These are phyloP conservation scores for Chytriomyces sp. DNA, from an alignment of 192 early-diverging fungal genomes.

Conservation along the genomic window DNA sequence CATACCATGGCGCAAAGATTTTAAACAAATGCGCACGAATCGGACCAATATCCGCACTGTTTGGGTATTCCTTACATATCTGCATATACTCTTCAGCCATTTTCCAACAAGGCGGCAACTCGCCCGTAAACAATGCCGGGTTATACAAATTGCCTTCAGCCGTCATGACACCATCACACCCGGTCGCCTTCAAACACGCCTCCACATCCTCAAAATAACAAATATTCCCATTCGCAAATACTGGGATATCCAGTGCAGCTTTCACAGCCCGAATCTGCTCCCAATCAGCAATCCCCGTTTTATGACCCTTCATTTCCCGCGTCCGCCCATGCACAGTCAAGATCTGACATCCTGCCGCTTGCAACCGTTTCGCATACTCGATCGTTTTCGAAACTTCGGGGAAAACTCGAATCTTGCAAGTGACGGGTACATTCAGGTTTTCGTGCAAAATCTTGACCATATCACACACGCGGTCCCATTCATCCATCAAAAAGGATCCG, in stretches of 20 bases:
- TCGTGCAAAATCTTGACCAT: slow-evolving; percentile 79
- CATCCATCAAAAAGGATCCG: slow-evolving; percentile 89
- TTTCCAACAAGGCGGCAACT: slow-evolving; percentile 72
- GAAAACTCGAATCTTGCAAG: slow-evolving; percentile 94
- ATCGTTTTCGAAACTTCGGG: slow-evolving; percentile 89
- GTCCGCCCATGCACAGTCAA: slow-evolving; percentile 94
- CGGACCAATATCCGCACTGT: slow-evolving; percentile 64
- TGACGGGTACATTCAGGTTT: slow-evolving; percentile 85
- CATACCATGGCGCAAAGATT: slow-evolving; percentile 68
- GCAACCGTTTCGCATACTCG: slow-evolving; percentile 94
- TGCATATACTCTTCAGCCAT: slow-evolving; percentile 87
- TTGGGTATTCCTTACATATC: slow-evolving; percentile 69
- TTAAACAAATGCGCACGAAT: slow-evolving; percentile 94
- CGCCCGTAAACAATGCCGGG: slow-evolving; percentile 81
- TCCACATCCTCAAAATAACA: slow-evolving; percentile 89
- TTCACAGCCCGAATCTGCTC: slow-evolving; percentile 85
- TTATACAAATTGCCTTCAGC: slow-evolving; percentile 75
- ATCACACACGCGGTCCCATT: slow-evolving; percentile 76
- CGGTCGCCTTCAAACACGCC: slow-evolving; percentile 80
- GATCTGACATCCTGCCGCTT: slow-evolving; percentile 87
- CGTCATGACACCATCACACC: slow-evolving; percentile 93
- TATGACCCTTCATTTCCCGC: slow-evolving; percentile 96
- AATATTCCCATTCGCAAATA: slow-evolving; percentile 98
- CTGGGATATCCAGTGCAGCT: slow-evolving; percentile 80
- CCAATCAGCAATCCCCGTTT: slow-evolving; percentile 97